These are phyloP conservation scores for Hyphodiscus hymeniophilus DNA, from an alignment of 495 filamentous ascomycete genomes.

Conservation along the genomic window DNA sequence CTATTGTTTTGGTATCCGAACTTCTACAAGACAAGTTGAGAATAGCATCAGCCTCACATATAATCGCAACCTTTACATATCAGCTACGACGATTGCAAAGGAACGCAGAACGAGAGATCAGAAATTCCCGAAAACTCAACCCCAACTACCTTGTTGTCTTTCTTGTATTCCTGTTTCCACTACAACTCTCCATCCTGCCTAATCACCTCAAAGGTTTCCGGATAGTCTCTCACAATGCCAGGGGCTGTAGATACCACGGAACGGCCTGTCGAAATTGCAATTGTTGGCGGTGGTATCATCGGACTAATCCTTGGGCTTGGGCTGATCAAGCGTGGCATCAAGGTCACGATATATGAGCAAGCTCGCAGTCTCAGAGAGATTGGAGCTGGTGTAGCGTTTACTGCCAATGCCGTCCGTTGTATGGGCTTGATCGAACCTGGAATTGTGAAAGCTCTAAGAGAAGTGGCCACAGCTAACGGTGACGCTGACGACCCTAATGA, in stretches of 20 bases:
- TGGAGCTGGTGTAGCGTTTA: constrained; percentile 51
- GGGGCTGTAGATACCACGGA: too few relatives aligned
- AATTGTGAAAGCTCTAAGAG: not conserved
- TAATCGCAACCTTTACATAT: too few relatives aligned
- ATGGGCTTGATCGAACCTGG: constrained; percentile 39
- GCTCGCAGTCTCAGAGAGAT: constrained; percentile 42
- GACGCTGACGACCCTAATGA: constrained; percentile 5
- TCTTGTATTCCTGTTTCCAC: too few relatives aligned
- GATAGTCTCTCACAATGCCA: not conserved
- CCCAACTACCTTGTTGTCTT: too few relatives aligned
- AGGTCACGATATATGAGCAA: constrained; percentile 48
- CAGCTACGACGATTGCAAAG: too few relatives aligned
- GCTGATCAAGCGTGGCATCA: constrained; percentile 39
- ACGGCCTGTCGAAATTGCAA: constrained; percentile 34
- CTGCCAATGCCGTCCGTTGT: constrained; percentile 49
- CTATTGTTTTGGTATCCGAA: too few relatives aligned
- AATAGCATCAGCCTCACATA: too few relatives aligned
- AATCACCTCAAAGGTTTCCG: too few relatives aligned
- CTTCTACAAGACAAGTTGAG: too few relatives aligned
- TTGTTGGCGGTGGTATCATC: constrained; percentile 53
- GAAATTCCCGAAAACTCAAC: too few relatives aligned
- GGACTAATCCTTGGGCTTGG: constrained; percentile 48
- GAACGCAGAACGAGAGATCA: too few relatives aligned
- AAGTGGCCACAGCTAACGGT: not conserved
- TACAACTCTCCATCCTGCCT: too few relatives aligned